Evolutionary conservation across 176 grass and related monocot genomes (phyloP), one percentile per base, ranked within the genome.

Genomic region (Neostapfia colusana): DNA sequence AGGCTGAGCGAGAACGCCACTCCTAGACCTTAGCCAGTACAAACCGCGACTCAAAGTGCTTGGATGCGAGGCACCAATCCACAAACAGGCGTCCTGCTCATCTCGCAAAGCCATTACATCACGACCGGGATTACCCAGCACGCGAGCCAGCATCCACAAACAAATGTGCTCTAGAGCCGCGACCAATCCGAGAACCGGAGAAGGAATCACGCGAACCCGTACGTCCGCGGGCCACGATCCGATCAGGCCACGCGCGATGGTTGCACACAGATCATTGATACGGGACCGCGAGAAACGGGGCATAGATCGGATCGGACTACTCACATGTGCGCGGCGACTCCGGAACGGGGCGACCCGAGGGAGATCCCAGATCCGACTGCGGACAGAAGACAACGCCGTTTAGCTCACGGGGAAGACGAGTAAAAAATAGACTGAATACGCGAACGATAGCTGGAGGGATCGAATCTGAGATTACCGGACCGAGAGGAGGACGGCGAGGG

Each of bases 321-420:
- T 82, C 73, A 87, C 85, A 87, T 87, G 79, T 40, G 38, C 10
- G 56, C 45, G 16, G 57, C 65, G 84, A 59, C 44, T 48, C 14
- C 73, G 17, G n/a, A 44, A 44, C 42, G 10, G 35, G 79, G 59
- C 49, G 58, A 77, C 8, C 63, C 36, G 37, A 75, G 11, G 46
- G 56, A 45, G 49, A 82, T 64, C 39, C 50, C 57, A 23, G 42
- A 66, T 77, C 73, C 12, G 65, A 26, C 85, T 82, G 79, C 58
- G 10, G 4, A 13, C 3, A 77, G 11, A 45, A 27, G 26, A 27
- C 56, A 17, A 51, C 37, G 28, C n/a, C 44, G 46, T 57, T 71
- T 11, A 82, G 18, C 31, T 4, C 20, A 8, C 20, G 4, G 14
- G 0, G 21, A 27, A 10, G 14, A 53, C 5, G 63, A 36, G 12